Percentiles rank a stretch among this genome's conserved stretches.
Evolutionary conservation across 352 stramenopile species (phyloP).

Genomic region (Phytopythium sindhum): DNA sequence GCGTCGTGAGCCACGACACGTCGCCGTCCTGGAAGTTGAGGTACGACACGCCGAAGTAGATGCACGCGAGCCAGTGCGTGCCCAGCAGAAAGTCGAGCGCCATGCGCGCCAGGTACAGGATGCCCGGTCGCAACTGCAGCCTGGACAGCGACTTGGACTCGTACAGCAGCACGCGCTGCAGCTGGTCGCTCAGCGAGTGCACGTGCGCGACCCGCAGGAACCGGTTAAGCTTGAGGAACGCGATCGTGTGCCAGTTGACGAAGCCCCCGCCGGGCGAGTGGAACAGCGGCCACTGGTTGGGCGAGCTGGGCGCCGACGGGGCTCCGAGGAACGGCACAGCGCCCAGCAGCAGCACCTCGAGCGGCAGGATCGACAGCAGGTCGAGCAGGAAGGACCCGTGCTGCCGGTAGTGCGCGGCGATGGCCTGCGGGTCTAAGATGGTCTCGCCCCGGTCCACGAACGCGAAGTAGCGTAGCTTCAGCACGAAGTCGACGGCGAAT

Average conservation of each 20-base stretch:
- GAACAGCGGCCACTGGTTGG: conserved; percentile 14
- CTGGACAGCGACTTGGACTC: conserved; percentile 21
- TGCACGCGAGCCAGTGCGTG: conserved; percentile 52
- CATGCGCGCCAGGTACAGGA: conserved; percentile 43
- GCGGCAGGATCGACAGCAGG: conserved; percentile 38
- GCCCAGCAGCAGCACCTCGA: conserved; percentile 40
- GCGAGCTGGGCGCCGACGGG: conserved; percentile 17
- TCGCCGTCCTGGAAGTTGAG: conserved; percentile 29
- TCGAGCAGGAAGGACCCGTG: conserved; percentile 49
- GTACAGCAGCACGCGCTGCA: conserved; percentile 57
- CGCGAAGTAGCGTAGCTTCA: conserved; percentile 56
- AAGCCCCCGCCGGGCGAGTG: conserved; percentile 14
- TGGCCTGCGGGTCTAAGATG: conserved; percentile 31
- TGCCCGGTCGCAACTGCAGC: conserved; percentile 18
- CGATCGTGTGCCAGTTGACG: conserved; percentile 47
- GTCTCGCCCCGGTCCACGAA: conserved; percentile 39
- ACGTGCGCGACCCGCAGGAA: conserved; percentile 52
- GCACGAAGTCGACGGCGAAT: conserved; percentile 51
- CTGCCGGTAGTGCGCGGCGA: conserved; percentile 43
- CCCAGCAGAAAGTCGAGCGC: conserved; percentile 45
- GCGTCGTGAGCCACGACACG: conserved; percentile 51
- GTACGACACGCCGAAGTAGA: conserved; percentile 57
- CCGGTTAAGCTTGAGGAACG: conserved; percentile 45
- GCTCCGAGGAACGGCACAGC: conserved; percentile 17
- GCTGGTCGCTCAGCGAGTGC: conserved; percentile 33